Base-by-base conservation (phyloP, 176 grass and related monocot species). In the Microstegium vimineum region DNA sequence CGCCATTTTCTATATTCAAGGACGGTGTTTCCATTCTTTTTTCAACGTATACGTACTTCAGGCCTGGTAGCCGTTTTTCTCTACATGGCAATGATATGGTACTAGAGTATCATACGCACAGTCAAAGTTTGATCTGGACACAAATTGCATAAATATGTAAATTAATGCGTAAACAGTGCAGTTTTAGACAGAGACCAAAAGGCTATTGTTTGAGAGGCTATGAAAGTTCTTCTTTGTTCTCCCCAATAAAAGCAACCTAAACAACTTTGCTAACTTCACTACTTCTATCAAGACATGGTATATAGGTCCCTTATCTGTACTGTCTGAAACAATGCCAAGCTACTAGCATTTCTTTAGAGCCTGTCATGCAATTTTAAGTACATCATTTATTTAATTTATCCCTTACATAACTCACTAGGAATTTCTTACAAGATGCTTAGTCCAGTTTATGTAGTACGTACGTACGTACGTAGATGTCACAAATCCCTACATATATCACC, bases 381-480 rank as follows among this genome's bases (percentile, higher is more conserved):
- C 38, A 40, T 67, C 86, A n/a, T n/a, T n/a, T n/a, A 82, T 80
- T 87, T 76, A 75, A 42, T 82, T 88, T 86, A 78, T 54, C 61
- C 78, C 79, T 90, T 81, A 76, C 76, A 70, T 20, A n/a, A n/a
- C 25, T 85, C 78, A 67, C 73, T 77, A 76, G 71, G 10, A 5
- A 77, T 86, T 89, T 86, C 83, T 86, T 78, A 90, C 88, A 82
- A 86, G 36, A 60, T 64, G 28, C 74, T 81, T n/a, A 9, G 64
- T 66, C 62, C 78, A 57, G 45, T n/a, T n/a, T n/a, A n/a, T n/a
- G 71, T 28, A 16, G 54, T 15, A 62, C 26, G n/a, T n/a, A n/a
- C n/a, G n/a, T n/a, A n/a, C n/a, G n/a, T n/a, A n/a, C n/a, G 59
- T 62, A 62, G 57, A 60, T 56, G 66, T 71, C 73, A 72, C 73